These are phyloP conservation scores for Albizia julibrissin DNA, from an alignment of 306 rosid genomes.

Conservation along the genomic window DNA sequence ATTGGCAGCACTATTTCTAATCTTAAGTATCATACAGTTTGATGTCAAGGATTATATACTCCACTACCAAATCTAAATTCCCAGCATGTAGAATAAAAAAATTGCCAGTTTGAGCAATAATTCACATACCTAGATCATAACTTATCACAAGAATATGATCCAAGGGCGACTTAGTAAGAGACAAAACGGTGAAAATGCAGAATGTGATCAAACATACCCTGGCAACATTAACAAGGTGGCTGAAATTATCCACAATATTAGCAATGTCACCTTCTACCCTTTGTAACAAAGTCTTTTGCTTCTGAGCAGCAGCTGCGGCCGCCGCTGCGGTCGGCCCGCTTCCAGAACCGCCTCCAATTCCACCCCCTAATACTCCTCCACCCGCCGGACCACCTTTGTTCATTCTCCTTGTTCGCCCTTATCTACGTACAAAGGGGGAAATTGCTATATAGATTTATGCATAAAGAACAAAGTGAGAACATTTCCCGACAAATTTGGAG, in stretches of 20 bases:
- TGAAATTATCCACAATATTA: constrained; percentile 83
- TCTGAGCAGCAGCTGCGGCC: constrained; percentile 59
- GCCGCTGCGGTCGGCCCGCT: constrained; percentile 65
- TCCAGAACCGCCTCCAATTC: constrained; percentile 32
- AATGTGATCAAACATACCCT: constrained; percentile 47
- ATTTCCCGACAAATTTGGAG: neutral
- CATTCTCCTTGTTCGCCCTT: constrained; percentile 35
- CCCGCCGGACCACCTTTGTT: constrained; percentile 50
- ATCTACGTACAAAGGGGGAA: neutral
- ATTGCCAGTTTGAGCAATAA: neutral
- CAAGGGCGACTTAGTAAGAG: neutral
- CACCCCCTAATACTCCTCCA: constrained; percentile 39
- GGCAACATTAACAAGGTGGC: constrained; percentile 81
- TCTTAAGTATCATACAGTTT: neutral
- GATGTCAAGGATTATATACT: neutral
- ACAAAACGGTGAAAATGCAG: neutral
- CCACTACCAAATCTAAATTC: neutral
- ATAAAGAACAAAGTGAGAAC: neutral
- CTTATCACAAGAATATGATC: neutral
- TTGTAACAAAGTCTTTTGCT: constrained; percentile 77
- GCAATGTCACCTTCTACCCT: constrained; percentile 71
- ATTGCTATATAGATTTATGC: neutral
- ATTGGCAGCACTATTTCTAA: neutral
- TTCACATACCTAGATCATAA: neutral
- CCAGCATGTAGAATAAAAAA: neutral